phyloP scores from a whole-genome alignment of 1,139 yeast species.

The Pichiaceae sp. region DNA sequence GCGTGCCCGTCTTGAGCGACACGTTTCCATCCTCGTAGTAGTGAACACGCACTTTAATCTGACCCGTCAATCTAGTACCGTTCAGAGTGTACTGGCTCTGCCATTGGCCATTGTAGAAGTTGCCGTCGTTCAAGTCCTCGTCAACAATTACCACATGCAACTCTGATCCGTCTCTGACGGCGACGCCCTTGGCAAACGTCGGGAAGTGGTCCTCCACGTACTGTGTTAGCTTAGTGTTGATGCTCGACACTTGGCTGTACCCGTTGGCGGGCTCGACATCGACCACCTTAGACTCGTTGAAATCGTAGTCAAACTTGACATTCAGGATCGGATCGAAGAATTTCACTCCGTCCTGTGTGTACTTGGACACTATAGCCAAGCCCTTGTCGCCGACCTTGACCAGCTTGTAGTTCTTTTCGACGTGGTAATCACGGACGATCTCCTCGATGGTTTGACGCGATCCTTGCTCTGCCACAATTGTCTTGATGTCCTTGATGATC shows the following conservation, averaged over 20 bases:
- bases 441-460: constrained; percentile 31
- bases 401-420: constrained; percentile 20
- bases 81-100: constrained; percentile 51
- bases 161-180: constrained; percentile 26
- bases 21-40: constrained; percentile 97
- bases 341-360: constrained; percentile 37
- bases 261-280: constrained; percentile 36
- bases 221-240: constrained; percentile 23
- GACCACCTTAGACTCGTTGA: constrained; percentile 35
- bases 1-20: constrained; percentile 51
- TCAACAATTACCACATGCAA: constrained; percentile 55
- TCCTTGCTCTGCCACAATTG: constrained; percentile 33
- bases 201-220: constrained; percentile 48
- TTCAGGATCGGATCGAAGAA: constrained; percentile 40
- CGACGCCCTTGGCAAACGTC: constrained; percentile 38
- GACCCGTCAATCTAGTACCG: constrained; percentile 36
- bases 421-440: constrained; percentile 20
- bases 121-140: constrained; percentile 62
- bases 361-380: constrained; percentile 31
- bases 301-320: constrained; percentile 55
- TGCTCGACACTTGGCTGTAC: constrained; percentile 16
- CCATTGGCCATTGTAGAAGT: constrained; percentile 92
- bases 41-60: constrained; percentile 66
- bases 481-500: constrained; percentile 18
- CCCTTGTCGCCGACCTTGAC: constrained; percentile 14